A percentile compares a stretch with the other conserved stretches of the same genome.
phyloP scores from a whole-genome alignment of 2,329 filamentous ascomycete genomes.

The Epichloe aotearoae region DNA sequence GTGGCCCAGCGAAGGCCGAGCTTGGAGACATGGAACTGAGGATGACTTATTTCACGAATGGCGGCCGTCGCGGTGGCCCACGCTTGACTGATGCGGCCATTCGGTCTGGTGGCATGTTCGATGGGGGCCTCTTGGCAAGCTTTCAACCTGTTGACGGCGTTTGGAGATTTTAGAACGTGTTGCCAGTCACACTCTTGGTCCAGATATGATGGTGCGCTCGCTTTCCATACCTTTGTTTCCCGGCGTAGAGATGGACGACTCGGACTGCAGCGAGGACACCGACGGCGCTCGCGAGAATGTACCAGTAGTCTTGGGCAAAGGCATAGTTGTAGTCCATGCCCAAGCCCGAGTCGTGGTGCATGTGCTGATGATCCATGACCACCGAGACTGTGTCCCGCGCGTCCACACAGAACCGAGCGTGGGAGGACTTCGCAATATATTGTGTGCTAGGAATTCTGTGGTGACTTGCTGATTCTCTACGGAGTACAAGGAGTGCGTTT shows the following conservation, averaged over 20 bases:
- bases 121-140: slow-evolving; percentile 29
- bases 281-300: slow-evolving; percentile 38
- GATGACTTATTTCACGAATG: slow-evolving; percentile 41
- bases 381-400: no score
- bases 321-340: slow-evolving; percentile 33
- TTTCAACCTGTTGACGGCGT: slow-evolving; percentile 27
- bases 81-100: slow-evolving; percentile 29
- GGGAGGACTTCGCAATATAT: neutral
- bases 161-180: neutral
- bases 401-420: neutral
- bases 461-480: neutral
- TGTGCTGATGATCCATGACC: slow-evolving; percentile 20
- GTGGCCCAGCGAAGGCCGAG: slow-evolving; percentile 40
- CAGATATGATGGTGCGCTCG: neutral
- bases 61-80: slow-evolving; percentile 49
- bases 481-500: no score
- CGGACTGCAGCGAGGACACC: slow-evolving; percentile 28
- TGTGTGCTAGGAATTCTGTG: neutral
- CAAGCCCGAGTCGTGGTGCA: slow-evolving; percentile 20
- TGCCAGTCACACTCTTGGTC: neutral
- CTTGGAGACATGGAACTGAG: slow-evolving; percentile 36
- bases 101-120: slow-evolving; percentile 38
- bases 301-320: slow-evolving; percentile 46
- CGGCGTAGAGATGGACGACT: slow-evolving; percentile 29
- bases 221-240: slow-evolving; percentile 24